These are phyloP conservation scores for Stipa capillata DNA, from an alignment of 176 grass and related monocot species.

Conservation along the genomic window DNA sequence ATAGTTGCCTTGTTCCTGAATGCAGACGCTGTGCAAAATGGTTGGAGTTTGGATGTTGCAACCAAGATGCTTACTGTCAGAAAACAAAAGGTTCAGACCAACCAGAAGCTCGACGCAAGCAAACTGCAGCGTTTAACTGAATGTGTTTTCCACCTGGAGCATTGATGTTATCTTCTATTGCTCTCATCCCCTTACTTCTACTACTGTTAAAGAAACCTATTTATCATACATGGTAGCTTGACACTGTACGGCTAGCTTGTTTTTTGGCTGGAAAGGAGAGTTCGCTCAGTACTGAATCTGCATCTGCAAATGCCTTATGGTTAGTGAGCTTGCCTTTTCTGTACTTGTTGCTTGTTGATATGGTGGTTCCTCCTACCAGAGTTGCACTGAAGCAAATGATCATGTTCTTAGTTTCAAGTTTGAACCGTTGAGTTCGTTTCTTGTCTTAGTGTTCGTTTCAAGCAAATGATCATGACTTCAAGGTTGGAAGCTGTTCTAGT, in stretches of 20 bases:
- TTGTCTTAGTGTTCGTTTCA: neutral
- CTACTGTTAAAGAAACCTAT: neutral
- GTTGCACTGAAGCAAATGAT: neutral
- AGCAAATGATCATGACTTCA: neutral
- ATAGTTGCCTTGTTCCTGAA: neutral
- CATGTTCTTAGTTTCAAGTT: neutral
- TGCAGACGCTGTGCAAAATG: constrained; percentile 55
- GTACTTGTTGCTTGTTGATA: neutral
- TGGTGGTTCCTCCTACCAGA: neutral
- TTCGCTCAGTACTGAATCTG: neutral
- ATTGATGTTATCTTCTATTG: constrained; percentile 33
- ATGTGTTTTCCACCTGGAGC: constrained; percentile 93
- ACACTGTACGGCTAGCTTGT: neutral
- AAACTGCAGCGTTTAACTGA: constrained; percentile 93
- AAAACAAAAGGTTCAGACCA: constrained; percentile 50
- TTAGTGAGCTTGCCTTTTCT: neutral
- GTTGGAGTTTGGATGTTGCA: constrained; percentile 68
- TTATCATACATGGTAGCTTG: neutral
- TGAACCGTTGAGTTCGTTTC: too few species aligned
- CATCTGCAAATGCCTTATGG: neutral
- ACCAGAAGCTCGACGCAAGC: constrained; percentile 74
- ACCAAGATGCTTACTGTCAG: constrained; percentile 62
- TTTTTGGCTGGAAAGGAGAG: neutral
- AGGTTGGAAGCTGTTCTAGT: neutral
- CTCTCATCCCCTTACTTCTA: neutral